Evolutionary conservation across 1,284 basidiomycete genomes (phyloP).

Genomic region (Phlebopus sp.): DNA sequence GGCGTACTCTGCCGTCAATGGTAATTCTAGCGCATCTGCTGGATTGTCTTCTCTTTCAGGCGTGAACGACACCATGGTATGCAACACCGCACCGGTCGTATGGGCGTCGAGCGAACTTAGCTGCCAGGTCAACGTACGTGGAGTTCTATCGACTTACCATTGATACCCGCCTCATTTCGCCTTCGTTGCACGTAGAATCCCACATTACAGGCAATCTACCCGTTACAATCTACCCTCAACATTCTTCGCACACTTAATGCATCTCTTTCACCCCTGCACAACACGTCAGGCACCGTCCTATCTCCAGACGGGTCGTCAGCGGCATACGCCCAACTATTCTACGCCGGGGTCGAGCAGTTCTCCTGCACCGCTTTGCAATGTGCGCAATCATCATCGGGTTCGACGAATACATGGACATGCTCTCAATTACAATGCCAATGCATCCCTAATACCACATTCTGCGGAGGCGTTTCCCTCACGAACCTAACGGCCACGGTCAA

Average conservation of each 20-base stretch:
- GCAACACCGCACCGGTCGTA: constrained; percentile 58
- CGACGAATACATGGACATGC: constrained; percentile 59
- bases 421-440: constrained; percentile 73
- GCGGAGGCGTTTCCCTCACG: constrained; percentile 49
- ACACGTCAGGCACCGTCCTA: constrained; percentile 35
- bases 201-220: constrained; percentile 73
- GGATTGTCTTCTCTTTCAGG: constrained; percentile 25
- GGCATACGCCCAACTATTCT: constrained; percentile 75
- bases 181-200: constrained; percentile 53
- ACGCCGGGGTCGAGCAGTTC: constrained; percentile 83
- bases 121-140: constrained; percentile 68
- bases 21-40: constrained; percentile 31
- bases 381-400: constrained; percentile 50
- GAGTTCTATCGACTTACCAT: constrained; percentile 5
- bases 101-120: constrained; percentile 71
- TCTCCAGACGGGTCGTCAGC: constrained; percentile 63
- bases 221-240: constrained; percentile 65
- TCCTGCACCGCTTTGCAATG: constrained; percentile 74
- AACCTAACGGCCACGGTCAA: constrained; percentile 63
- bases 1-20: constrained; percentile 45
- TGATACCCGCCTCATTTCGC: constrained; percentile 3
- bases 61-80: constrained; percentile 60
- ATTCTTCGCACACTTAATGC: constrained; percentile 74
- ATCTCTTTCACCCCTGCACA: constrained; percentile 63
- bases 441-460: constrained; percentile 66